These are phyloP conservation scores for Blastobotrys persicus DNA, from an alignment of 1,139 yeast species.

Conservation along the genomic window DNA sequence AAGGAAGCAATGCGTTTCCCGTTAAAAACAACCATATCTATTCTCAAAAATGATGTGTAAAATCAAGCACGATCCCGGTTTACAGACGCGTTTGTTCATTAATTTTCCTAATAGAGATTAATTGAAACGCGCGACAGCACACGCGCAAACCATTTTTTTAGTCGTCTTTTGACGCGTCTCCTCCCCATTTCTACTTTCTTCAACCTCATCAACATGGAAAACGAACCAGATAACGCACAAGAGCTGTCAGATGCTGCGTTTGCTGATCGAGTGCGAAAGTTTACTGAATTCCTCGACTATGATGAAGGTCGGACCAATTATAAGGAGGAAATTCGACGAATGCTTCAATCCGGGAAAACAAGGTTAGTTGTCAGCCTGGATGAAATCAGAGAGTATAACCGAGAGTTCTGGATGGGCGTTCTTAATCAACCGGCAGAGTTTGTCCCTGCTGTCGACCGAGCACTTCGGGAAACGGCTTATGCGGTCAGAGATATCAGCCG, in stretches of 20 bases:
- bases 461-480: constrained; percentile 70
- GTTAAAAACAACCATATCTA: too few relatives aligned
- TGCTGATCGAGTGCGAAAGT: constrained; percentile 81
- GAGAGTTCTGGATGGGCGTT: constrained; percentile 74
- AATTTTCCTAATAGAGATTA: constrained; percentile 5
- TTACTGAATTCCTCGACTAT: constrained; percentile 81
- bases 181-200: background rate
- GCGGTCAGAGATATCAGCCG: constrained; percentile 43
- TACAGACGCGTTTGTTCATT: background rate
- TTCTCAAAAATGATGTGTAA: too few relatives aligned
- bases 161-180: background rate
- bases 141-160: constrained; percentile 5
- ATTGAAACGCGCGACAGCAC: constrained; percentile 7
- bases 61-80: too few relatives aligned
- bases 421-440: constrained; percentile 77
- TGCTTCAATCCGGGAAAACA: constrained; percentile 63
- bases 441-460: constrained; percentile 87
- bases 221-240: constrained; percentile 7
- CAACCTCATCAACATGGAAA: constrained; percentile 2
- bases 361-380: constrained; percentile 78
- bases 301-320: constrained; percentile 51
- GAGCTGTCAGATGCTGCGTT: constrained; percentile 33
- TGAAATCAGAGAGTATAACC: constrained; percentile 82
- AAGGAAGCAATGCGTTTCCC: too few relatives aligned
- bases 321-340: constrained; percentile 64